Base-by-base conservation (phyloP, 306 rosid genomes). In the Cicer arietinum region DNA sequence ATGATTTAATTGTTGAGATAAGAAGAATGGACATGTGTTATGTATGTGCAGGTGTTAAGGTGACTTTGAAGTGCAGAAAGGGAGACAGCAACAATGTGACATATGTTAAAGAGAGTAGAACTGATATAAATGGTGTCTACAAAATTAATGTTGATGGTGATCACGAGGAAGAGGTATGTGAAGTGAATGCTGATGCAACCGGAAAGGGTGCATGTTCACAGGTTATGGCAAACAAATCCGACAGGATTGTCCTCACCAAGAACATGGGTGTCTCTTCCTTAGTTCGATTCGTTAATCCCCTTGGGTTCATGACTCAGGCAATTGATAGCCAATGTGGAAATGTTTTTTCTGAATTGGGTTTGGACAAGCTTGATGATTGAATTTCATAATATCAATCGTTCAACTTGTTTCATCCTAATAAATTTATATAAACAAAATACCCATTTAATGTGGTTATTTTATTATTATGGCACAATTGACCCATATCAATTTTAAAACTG, bases 291-390 rank as follows among this genome's bases (percentile, higher is more conserved):
- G 88, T 81, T 43, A 83, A 81, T 46, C 83, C 91, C 77, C 89
- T 88, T 70, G 91, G 91, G 42, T 88, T 88, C 89, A 85, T 79
- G 86, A 81, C 73, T 9, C 37, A 54, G 51, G 3, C 37, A 20
- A 7, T 74, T 69, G 66, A 68, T 18, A 0, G 46, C 0, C 69
- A 76, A 18, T 85, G 91, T 14, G 7, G 6, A 10, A 6, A 5
- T 0, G 74, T 87, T n/a, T 20, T 67, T 8, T 16, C 73, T 14
- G 91, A 87, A 46, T 76, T 87, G 85, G 79, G 50, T 8, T 66
- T 79, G 69, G 77, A 62, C 61, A 10, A 56, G 2, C 70, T 46
- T 10, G 66, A 78, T 14, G 45, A 48, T 3, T 76, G 6, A 75
- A 3, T 8, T 42, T 42, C 45, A 12, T 35, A 35, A n/a, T 12